Evolutionary conservation across 306 rosid species (phyloP).

Genomic region (Cucurbita argyrosperma): DNA sequence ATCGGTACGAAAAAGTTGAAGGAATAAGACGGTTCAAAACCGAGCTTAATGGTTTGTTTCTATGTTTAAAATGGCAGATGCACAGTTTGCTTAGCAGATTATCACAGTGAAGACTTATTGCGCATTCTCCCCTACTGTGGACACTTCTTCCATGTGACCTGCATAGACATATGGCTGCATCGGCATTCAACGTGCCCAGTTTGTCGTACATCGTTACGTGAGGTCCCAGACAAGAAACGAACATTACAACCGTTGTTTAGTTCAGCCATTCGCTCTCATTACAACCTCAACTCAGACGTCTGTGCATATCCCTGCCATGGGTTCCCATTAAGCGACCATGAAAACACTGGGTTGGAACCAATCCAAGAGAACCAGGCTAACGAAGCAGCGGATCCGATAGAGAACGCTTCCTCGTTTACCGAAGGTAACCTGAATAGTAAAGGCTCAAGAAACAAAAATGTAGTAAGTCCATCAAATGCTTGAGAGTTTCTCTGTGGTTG

Average conservation of each 20-base stretch:
- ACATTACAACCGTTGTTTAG: conserved; percentile 58
- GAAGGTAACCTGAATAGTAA: conserved; percentile 29
- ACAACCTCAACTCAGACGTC: conserved; percentile 24
- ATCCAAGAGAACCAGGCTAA: conserved; percentile 31
- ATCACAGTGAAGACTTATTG: conserved; percentile 52
- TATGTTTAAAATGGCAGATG: conserved; percentile 36
- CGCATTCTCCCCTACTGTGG: conserved; percentile 85
- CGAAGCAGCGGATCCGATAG: conserved; percentile 25
- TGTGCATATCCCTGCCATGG: conserved; percentile 32
- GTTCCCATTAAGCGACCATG: conserved; percentile 19
- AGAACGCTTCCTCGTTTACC: conserved; percentile 21
- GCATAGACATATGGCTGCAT: conserved; percentile 92
- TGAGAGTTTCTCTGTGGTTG: background rate
- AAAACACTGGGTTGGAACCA: conserved; percentile 28
- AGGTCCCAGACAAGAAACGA: conserved; percentile 37
- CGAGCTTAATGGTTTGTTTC: background rate
- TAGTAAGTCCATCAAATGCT: conserved; percentile 74
- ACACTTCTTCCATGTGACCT: conserved; percentile 73
- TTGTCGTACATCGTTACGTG: conserved; percentile 64
- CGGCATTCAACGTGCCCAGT: conserved; percentile 86
- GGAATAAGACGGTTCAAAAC: background rate
- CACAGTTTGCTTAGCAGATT: conserved; percentile 71
- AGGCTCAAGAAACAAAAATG: conserved; percentile 43
- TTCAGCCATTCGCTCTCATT: conserved; percentile 36
- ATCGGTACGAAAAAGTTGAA: background rate